Evolutionary conservation across 164 flowering plant species (phyloP).

Genomic region (Stephania yunnanensis): DNA sequence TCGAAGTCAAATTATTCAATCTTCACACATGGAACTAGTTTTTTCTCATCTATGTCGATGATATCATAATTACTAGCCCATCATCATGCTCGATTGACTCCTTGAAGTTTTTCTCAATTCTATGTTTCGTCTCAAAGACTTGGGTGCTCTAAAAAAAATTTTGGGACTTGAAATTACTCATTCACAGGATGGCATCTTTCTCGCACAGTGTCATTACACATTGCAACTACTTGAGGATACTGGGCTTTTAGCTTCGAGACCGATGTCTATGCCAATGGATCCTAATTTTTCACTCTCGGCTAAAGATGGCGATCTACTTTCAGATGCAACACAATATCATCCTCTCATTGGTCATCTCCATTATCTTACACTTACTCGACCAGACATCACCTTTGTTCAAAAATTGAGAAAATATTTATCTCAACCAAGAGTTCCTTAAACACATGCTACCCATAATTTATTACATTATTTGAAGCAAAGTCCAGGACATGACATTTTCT

Average conservation of each 20-base stretch:
- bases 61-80: neutral
- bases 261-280: neutral
- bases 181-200: neutral
- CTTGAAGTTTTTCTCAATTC: neutral
- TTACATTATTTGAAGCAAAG: neutral
- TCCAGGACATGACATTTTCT: neutral
- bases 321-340: neutral
- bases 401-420: neutral
- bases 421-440: neutral
- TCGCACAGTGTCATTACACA: conserved; percentile 1
- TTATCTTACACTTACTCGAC: neutral
- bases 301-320: neutral
- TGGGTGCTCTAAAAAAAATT: neutral
- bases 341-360: conserved; percentile 1
- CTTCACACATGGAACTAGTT: neutral
- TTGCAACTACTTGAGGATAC: conserved; percentile 1
- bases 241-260: neutral
- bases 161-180: conserved; percentile 5
- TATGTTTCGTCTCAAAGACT: conserved; percentile 1
- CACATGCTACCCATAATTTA: neutral
- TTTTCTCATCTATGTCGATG: conserved; percentile 14
- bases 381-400: conserved; percentile 2
- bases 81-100: neutral
- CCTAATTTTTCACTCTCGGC: neutral
- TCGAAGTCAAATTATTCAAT: conserved; percentile 7